phyloP scores from a whole-genome alignment of 495 filamentous ascomycete species.

The Penicillium canescens region DNA sequence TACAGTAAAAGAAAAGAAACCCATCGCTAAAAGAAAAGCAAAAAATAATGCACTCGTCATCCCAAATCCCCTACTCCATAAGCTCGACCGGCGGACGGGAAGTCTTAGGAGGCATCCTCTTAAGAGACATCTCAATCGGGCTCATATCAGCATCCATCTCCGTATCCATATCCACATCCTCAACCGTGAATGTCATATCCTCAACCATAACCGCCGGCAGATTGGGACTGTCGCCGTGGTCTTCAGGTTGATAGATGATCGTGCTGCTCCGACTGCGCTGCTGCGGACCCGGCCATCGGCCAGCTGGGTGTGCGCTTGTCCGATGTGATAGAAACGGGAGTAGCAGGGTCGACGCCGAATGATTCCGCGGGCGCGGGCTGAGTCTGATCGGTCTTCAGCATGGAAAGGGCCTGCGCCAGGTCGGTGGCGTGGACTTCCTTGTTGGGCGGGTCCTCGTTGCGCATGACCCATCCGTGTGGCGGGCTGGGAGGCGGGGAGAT shows the following conservation, averaged over 20 bases:
- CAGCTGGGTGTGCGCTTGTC: constrained; percentile 43
- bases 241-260: constrained; percentile 72
- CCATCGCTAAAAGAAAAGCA: constrained; percentile 17
- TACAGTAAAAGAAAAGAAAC: constrained; percentile 16
- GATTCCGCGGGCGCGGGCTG: constrained; percentile 8
- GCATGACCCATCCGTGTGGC: constrained; percentile 90
- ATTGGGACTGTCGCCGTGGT: constrained; percentile 72
- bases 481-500: constrained; percentile 91
- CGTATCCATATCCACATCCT: constrained; percentile 32
- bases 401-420: constrained; percentile 75
- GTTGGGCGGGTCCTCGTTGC: constrained; percentile 88
- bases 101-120: constrained; percentile 71
- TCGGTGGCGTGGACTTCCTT: constrained; percentile 91
- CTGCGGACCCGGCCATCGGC: constrained; percentile 32
- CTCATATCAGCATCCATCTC: constrained; percentile 39
- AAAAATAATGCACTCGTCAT: constrained; percentile 3
- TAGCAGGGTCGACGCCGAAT: constrained; percentile 28
- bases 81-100: constrained; percentile 85
- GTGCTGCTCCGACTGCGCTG: constrained; percentile 63
- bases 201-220: constrained; percentile 90
- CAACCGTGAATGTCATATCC: constrained; percentile 69
- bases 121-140: constrained; percentile 43
- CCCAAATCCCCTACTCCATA: constrained; percentile 55
- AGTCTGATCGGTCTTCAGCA: constrained; percentile 52
- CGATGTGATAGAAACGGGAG: constrained; percentile 37